phyloP scores from a whole-genome alignment of 2,329 filamentous ascomycete genomes.

The Pestalotiopsis sp. region DNA sequence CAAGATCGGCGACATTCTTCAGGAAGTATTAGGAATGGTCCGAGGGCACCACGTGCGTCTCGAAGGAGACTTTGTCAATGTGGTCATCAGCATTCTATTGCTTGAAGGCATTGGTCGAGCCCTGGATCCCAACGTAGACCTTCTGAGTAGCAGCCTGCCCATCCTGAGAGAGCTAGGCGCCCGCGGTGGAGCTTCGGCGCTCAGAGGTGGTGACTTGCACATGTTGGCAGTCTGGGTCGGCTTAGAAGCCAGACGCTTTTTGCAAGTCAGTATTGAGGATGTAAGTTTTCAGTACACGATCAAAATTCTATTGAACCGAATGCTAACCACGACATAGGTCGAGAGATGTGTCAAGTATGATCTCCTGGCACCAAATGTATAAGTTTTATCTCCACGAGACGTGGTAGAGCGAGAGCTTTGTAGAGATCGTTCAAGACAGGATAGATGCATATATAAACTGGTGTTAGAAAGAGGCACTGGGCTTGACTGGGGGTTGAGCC shows the following conservation, averaged over 20 bases:
- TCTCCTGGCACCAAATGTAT: constrained; percentile 13
- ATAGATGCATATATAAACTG: background rate
- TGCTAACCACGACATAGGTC: constrained; percentile 11
- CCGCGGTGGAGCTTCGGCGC: constrained; percentile 70
- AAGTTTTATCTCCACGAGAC: background rate
- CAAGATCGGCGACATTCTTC: constrained; percentile 93
- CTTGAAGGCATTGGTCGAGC: constrained; percentile 91
- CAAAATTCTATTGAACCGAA: background rate
- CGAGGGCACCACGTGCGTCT: constrained; percentile 88
- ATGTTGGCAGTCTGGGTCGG: constrained; percentile 94
- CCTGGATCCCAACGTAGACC: constrained; percentile 83
- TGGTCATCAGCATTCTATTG: constrained; percentile 91
- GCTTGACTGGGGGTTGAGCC: background rate
- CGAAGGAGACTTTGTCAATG: constrained; percentile 97
- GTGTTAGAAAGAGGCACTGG: background rate
- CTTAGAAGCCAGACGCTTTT: constrained; percentile 82
- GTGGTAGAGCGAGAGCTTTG: background rate
- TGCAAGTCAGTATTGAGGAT: constrained; percentile 88
- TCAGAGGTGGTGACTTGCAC: constrained; percentile 73
- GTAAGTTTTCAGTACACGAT: constrained; percentile 50
- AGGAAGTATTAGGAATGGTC: constrained; percentile 90
- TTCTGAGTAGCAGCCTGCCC: constrained; percentile 83
- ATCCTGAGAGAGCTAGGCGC: constrained; percentile 88
- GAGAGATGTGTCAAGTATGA: constrained; percentile 15
- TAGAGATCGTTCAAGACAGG: background rate